These are phyloP conservation scores for Candida coleopterorum DNA, from an alignment of 805 yeast species.

Conservation along the genomic window DNA sequence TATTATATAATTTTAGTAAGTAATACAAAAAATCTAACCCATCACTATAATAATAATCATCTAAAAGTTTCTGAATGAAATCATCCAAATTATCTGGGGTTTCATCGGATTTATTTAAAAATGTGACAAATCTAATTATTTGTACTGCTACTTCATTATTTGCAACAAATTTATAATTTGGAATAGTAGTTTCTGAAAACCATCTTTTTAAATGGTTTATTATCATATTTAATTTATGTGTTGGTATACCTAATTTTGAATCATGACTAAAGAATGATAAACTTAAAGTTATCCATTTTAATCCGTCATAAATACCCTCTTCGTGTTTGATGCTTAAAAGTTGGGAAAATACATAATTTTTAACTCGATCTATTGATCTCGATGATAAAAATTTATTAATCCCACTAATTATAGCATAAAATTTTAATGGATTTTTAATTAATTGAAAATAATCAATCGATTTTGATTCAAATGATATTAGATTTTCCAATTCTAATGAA, in stretches of 20 bases:
- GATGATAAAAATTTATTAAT: constrained; percentile 34
- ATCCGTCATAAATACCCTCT: constrained; percentile 39
- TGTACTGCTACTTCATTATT: constrained; percentile 45
- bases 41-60: constrained; percentile 39
- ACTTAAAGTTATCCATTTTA: constrained; percentile 45
- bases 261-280: constrained; percentile 37
- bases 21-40: constrained; percentile 42
- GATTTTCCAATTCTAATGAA: constrained; percentile 13
- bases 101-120: constrained; percentile 14
- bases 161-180: constrained; percentile 47
- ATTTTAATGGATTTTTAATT: constrained; percentile 26
- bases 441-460: constrained; percentile 28
- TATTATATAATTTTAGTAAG: constrained; percentile 38
- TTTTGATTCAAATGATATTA: constrained; percentile 17
- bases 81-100: constrained; percentile 31
- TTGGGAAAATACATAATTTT: constrained; percentile 63
- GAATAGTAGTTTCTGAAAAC: constrained; percentile 42
- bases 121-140: constrained; percentile 42
- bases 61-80: constrained; percentile 32
- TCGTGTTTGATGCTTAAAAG: constrained; percentile 48
- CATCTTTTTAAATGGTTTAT: constrained; percentile 49
- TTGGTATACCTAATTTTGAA: constrained; percentile 44
- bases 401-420: constrained; percentile 26
- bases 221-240: constrained; percentile 62
- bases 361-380: constrained; percentile 42